Evolutionary conservation across 805 yeast species (phyloP).

Genomic region (Ogataea paradorogensis): DNA sequence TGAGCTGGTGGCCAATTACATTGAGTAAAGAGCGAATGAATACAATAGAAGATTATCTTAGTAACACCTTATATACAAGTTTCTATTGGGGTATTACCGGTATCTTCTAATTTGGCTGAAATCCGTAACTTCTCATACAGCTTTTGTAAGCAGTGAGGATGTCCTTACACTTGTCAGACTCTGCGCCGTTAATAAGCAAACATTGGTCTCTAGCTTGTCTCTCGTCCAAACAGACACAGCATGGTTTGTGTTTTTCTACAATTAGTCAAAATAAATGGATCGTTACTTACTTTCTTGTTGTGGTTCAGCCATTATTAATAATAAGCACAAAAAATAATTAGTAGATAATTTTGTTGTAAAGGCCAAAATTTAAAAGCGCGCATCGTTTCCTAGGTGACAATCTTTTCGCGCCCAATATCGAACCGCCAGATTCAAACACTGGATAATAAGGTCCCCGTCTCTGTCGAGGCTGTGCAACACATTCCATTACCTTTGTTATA

Average conservation of each 20-base stretch:
- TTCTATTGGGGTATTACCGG: not conserved
- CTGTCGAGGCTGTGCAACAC: not conserved
- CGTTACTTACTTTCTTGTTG: conserved; percentile 23
- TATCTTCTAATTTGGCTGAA: conserved; percentile 40
- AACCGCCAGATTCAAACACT: not conserved
- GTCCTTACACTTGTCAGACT: conserved; percentile 74
- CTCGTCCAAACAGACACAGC: conserved; percentile 85
- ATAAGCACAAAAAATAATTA: not conserved
- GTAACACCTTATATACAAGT: conserved; percentile 1
- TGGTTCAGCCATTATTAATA: conserved; percentile 21
- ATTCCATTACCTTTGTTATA: not conserved
- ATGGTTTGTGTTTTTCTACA: conserved; percentile 70
- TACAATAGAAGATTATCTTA: not conserved
- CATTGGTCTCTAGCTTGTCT: conserved; percentile 77
- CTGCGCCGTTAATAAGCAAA: conserved; percentile 76
- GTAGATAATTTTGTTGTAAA: not conserved
- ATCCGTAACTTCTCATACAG: conserved; percentile 94
- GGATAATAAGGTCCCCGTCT: too few relatives aligned
- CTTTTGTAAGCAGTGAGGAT: conserved; percentile 69
- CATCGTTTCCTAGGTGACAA: not conserved
- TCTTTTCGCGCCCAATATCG: not conserved
- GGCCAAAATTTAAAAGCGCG: too few relatives aligned
- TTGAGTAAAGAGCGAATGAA: conserved; percentile 30
- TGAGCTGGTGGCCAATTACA: conserved; percentile 49
- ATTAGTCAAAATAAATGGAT: conserved; percentile 5